Conservation (phyloP, 441 rosid genomes). For the Manihot esculenta region DNA sequence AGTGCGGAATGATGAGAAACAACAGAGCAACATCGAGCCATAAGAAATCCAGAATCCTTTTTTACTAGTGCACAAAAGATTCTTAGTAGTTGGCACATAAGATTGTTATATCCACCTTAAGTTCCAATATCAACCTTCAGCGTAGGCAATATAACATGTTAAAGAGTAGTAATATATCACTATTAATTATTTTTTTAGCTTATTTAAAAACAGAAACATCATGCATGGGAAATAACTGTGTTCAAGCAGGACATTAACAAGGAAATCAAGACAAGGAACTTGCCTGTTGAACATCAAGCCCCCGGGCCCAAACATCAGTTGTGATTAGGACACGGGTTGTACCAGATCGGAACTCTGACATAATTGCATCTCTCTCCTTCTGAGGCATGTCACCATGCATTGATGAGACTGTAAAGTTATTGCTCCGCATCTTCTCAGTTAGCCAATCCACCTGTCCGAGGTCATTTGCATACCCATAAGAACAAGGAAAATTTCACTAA, state of each 20-base stretch:
- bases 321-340: constrained; percentile 91
- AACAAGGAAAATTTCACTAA: not conserved
- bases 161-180: not conserved
- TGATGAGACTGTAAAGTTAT: constrained; percentile 87
- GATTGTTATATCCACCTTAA: not conserved
- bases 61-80: not conserved
- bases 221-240: not conserved
- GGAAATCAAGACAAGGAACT: constrained; percentile 18
- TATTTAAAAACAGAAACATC: not conserved
- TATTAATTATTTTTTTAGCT: not conserved
- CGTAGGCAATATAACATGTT: not conserved
- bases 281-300: constrained; percentile 96
- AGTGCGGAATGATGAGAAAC: not conserved
- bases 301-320: constrained; percentile 98
- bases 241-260: not conserved
- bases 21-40: not conserved
- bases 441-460: constrained; percentile 87
- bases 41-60: not conserved
- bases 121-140: not conserved
- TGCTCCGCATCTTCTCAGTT: constrained; percentile 87
- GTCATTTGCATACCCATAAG: not conserved
- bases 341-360: constrained; percentile 75
- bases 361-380: constrained; percentile 88
- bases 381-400: constrained; percentile 99
- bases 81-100: not conserved